Evolutionary conservation across 1,284 basidiomycete genomes (phyloP).

Genomic region (Ceratobasidium sp.): DNA sequence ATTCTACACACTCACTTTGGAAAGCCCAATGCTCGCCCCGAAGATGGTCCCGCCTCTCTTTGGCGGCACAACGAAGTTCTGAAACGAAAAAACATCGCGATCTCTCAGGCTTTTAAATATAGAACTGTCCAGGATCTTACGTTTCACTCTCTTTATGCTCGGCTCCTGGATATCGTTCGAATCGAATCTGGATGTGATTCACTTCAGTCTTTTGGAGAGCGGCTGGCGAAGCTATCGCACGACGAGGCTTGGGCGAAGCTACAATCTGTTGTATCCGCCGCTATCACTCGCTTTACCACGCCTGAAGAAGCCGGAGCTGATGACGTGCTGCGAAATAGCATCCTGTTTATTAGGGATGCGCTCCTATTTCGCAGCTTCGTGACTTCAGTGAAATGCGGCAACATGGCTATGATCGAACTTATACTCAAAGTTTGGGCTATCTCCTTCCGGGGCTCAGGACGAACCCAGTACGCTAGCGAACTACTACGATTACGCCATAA

Average conservation of each 20-base stretch:
- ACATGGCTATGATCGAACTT: slow-evolving; percentile 4
- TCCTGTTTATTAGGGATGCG: slow-evolving; percentile 5
- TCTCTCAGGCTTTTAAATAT: not conserved
- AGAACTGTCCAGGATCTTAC: slow-evolving; percentile 7
- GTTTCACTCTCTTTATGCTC: slow-evolving; percentile 26
- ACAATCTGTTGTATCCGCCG: not conserved
- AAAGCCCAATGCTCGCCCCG: not conserved
- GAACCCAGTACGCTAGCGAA: slow-evolving; percentile 61
- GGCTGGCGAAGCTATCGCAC: not conserved
- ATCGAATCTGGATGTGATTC: slow-evolving; percentile 17
- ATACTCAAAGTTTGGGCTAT: slow-evolving; percentile 52
- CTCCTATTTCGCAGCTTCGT: slow-evolving; percentile 20
- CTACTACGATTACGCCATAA: slow-evolving; percentile 62
- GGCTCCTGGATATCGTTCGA: not conserved
- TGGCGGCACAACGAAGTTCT: slow-evolving; percentile 4
- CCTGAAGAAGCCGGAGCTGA: not conserved
- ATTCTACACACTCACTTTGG: slow-evolving; percentile 14
- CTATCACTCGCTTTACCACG: slow-evolving; percentile 4
- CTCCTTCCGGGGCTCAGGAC: slow-evolving; percentile 58
- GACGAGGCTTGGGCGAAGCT: slow-evolving; percentile 8
- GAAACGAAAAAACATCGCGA: not conserved
- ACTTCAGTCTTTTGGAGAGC: not conserved
- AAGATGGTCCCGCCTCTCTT: slow-evolving; percentile 1
- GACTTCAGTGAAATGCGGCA: slow-evolving; percentile 5
- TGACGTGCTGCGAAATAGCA: not conserved